phyloP scores from a whole-genome alignment of 129 eudicot species.

The Calendula officinalis region DNA sequence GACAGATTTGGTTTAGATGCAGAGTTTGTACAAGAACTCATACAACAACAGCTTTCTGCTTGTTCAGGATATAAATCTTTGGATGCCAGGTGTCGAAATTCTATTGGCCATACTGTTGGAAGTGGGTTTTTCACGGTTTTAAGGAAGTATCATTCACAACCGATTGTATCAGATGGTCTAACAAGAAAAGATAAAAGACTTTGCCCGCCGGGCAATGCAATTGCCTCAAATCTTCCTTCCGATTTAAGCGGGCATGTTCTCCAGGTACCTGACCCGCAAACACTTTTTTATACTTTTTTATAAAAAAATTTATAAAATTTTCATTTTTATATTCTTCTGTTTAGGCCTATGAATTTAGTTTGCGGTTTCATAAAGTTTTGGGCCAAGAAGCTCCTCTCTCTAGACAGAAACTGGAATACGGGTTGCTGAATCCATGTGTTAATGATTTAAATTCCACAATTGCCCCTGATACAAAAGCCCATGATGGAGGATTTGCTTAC shows the following conservation, averaged over 20 bases:
- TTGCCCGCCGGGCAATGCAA: slow-evolving; percentile 57
- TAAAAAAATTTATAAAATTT: no score
- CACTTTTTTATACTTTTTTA: no score
- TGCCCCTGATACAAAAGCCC: slow-evolving; percentile 16
- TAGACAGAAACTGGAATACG: slow-evolving; percentile 65
- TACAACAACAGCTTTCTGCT: slow-evolving; percentile 55
- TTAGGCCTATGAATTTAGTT: slow-evolving; percentile 73
- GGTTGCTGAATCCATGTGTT: slow-evolving; percentile 69
- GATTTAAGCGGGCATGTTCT: slow-evolving; percentile 70
- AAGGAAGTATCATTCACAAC: slow-evolving; percentile 34
- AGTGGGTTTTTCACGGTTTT: slow-evolving; percentile 60
- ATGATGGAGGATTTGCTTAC: no score
- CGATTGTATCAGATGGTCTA: slow-evolving; percentile 30
- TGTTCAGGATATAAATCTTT: slow-evolving; percentile 57
- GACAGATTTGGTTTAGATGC: slow-evolving; percentile 82
- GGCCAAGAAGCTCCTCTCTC: slow-evolving; percentile 53
- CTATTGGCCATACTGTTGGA: slow-evolving; percentile 49
- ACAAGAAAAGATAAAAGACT: slow-evolving; percentile 30
- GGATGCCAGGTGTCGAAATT: slow-evolving; percentile 40
- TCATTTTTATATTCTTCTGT: slow-evolving; percentile 27
- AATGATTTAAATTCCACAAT: slow-evolving; percentile 30
- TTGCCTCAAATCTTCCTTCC: slow-evolving; percentile 60
- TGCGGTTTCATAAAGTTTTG: slow-evolving; percentile 67
- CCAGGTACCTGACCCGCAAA: slow-evolving; percentile 74
- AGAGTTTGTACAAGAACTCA: slow-evolving; percentile 84